phyloP scores from a whole-genome alignment of 495 filamentous ascomycete species.

The Jackrogersella minutella region DNA sequence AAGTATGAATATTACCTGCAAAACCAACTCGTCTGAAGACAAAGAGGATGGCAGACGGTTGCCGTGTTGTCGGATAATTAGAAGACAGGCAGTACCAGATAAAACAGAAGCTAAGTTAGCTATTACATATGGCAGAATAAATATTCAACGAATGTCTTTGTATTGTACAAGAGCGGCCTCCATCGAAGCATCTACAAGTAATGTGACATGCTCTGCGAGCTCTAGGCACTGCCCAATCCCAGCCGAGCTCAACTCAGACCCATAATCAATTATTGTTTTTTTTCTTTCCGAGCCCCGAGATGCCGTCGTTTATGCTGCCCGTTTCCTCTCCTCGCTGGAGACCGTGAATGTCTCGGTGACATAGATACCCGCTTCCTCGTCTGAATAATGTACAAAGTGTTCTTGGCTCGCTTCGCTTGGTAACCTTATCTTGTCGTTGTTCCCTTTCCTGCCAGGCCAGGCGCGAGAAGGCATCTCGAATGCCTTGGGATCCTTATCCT shows the following conservation, averaged over 20 bases:
- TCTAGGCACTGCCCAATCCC: constrained; percentile 1
- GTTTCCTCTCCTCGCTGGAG: constrained; percentile 10
- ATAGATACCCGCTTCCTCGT: constrained; percentile 12
- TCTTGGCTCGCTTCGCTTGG: constrained; percentile 16
- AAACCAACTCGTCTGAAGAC: too few species aligned
- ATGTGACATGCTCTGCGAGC: background rate
- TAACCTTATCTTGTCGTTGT: constrained; percentile 7
- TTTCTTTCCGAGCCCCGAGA: background rate
- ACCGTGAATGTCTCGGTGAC: constrained; percentile 14
- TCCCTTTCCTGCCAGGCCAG: constrained; percentile 4
- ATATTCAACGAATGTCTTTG: background rate
- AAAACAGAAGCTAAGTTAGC: background rate
- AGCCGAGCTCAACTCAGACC: constrained; percentile 13
- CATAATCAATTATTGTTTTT: background rate
- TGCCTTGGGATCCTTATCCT: constrained; percentile 4
- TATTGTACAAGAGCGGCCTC: constrained; percentile 1
- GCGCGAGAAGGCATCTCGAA: constrained; percentile 13
- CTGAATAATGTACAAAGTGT: constrained; percentile 10
- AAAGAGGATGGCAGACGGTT: too few species aligned
- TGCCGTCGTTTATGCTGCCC: background rate
- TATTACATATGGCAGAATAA: constrained; percentile 1
- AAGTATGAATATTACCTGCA: too few species aligned
- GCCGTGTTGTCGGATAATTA: too few species aligned
- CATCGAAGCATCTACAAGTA: background rate
- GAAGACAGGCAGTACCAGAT: too few species aligned